Percentiles rank a stretch among this genome's conserved stretches.
phyloP scores from a whole-genome alignment of 2,329 filamentous ascomycete genomes.

The Ascocoryne sarcoides region DNA sequence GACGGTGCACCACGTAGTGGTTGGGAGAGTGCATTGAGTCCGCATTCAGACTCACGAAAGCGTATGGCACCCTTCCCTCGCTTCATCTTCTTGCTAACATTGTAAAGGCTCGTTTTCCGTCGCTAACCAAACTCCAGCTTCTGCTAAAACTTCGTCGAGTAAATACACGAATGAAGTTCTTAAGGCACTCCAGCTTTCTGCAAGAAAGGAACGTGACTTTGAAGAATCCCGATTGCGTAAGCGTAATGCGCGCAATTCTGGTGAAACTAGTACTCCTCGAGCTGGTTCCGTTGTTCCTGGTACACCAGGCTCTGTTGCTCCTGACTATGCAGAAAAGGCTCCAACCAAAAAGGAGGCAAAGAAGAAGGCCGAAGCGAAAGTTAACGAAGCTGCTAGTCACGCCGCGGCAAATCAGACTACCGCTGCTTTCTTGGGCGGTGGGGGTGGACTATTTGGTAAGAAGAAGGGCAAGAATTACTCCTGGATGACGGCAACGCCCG shows the following conservation, averaged over 20 bases:
- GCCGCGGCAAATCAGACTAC: conserved; percentile 78
- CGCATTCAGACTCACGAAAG: conserved; percentile 48
- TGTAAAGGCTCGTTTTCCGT: conserved; percentile 25
- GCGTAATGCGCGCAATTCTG: conserved; percentile 52
- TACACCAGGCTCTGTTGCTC: conserved; percentile 53
- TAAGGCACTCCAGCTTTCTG: conserved; percentile 49
- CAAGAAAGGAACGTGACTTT: conserved; percentile 56
- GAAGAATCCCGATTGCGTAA: conserved; percentile 66
- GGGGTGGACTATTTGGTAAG: conserved; percentile 47
- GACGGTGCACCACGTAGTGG: conserved; percentile 26
- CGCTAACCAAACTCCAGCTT: conserved; percentile 35
- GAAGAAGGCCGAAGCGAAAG: conserved; percentile 62
- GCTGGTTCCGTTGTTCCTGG: conserved; percentile 42
- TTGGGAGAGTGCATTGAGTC: conserved; percentile 43
- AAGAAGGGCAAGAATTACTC: conserved; percentile 61
- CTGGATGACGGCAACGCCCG: conserved; percentile 55
- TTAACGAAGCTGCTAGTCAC: conserved; percentile 70
- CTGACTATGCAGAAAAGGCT: conserved; percentile 57
- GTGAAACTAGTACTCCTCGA: conserved; percentile 43
- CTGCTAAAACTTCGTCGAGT: conserved; percentile 34
- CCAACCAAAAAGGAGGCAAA: conserved; percentile 84
- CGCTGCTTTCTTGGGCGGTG: conserved; percentile 62
- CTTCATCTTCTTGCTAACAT: conserved; percentile 18
- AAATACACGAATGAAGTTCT: conserved; percentile 34
- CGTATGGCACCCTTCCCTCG: conserved; percentile 37